Evolutionary conservation across 768 basidiomycete species (phyloP).

Genomic region (Zangia roseola): DNA sequence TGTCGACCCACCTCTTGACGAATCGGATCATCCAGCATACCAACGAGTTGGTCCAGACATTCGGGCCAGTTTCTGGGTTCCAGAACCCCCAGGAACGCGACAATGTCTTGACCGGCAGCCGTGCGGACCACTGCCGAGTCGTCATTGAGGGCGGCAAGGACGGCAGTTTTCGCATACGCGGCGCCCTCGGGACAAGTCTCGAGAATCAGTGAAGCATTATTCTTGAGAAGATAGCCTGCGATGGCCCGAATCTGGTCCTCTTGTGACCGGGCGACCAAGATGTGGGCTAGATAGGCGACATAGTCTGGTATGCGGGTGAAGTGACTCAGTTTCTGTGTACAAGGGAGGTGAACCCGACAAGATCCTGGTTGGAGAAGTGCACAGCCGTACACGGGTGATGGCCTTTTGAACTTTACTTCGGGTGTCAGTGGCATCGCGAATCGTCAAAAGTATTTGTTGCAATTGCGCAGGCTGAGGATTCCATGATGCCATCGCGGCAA

Average conservation of each 20-base stretch:
- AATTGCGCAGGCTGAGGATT: constrained; percentile 80
- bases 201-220: constrained; percentile 81
- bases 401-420: constrained; percentile 68
- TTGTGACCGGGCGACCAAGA: constrained; percentile 73
- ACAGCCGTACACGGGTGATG: constrained; percentile 72
- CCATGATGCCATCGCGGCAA: constrained; percentile 64
- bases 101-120: constrained; percentile 91
- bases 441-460: constrained; percentile 88
- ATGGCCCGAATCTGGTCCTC: constrained; percentile 94
- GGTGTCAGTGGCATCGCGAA: constrained; percentile 86
- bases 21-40: constrained; percentile 74
- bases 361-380: constrained; percentile 18
- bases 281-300: constrained; percentile 92
- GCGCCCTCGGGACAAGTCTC: constrained; percentile 62
- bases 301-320: constrained; percentile 92
- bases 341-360: constrained; percentile 19
- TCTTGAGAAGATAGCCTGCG: constrained; percentile 96
- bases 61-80: constrained; percentile 96
- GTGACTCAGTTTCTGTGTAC: constrained; percentile 73
- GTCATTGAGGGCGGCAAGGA: constrained; percentile 81
- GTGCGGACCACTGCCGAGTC: constrained; percentile 85
- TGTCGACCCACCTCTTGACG: constrained; percentile 75
- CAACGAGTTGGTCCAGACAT: constrained; percentile 82
- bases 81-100: constrained; percentile 81
- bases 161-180: constrained; percentile 69